Evolutionary conservation across 140 eudicot species (phyloP), one percentile per base, ranked within the genome.

Genomic region (Oenanthe javanica): DNA sequence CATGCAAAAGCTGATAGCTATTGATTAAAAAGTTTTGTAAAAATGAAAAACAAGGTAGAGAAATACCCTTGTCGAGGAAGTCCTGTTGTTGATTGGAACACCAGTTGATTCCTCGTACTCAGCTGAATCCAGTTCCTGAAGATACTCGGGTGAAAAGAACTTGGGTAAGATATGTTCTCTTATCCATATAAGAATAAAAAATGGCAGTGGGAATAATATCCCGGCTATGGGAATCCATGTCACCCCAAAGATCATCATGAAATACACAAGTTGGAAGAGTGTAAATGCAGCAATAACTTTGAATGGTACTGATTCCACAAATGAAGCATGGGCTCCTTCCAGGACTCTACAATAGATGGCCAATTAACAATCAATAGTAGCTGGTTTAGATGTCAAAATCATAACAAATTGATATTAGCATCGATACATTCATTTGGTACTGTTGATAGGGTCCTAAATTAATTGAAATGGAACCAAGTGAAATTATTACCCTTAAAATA

Each of bases 211-310:
- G 74, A 95, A 95, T 83, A 95, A 79, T 55, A 95, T 92, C 77
- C 99, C 99, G 78, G 92, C 97, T 52, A 89, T 75, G 6, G 99
- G 99, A 84, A 92, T 93, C 99, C 97, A 95, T 77, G 99, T 92
- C 19, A 95, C 80, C 50, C 97, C 97, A 54, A 90, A 92, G 75
- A 97, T 92, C 75, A 92, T 6, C 83, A 91, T 82, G 59, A 95
- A 88, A 78, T 95, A 95, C 63, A 79, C 87, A 9, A 91, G 73
- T 83, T 95, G 97, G 86, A 92, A 85, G n/a, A 88, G 49, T 6
- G 99, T 95, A 75, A 95, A 95, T 77, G 40, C 64, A 49, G 83
- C 86, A 72, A 92, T 92, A 88, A 89, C 87, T 80, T 88, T 95
- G 88, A 89, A 95, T 21, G 99, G 99, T 21, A 95, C 99, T 8